A percentile compares a stretch with the other conserved stretches of the same genome.
Conservation (phyloP, 2,329 filamentous ascomycete genomes). For the Fusarium dimerum region DNA sequence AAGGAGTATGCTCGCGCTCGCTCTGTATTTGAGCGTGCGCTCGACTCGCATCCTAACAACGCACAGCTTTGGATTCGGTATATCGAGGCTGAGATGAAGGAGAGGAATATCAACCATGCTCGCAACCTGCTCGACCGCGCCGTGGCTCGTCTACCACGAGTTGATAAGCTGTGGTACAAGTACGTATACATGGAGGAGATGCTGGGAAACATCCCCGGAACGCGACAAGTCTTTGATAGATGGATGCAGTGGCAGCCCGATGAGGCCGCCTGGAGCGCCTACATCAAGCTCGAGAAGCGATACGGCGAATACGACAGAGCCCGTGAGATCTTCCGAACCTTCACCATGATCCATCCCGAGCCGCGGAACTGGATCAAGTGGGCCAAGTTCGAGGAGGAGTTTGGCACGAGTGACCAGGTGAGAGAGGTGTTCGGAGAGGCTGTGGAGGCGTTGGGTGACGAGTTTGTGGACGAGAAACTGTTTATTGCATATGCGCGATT, state of each 20-base stretch:
- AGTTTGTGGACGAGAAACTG: conserved; percentile 93
- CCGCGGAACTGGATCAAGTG: conserved; percentile 98
- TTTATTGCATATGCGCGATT: conserved; percentile 96
- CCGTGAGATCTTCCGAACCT: conserved; percentile 85
- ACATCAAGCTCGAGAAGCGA: conserved; percentile 95
- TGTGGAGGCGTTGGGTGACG: conserved; percentile 86
- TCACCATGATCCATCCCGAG: conserved; percentile 91
- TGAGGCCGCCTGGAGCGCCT: conserved; percentile 91
- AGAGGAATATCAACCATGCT: conserved; percentile 92
- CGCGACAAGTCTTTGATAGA: conserved; percentile 90
- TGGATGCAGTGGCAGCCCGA: conserved; percentile 99
- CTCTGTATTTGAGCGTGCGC: conserved; percentile 89
- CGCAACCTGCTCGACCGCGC: conserved; percentile 91
- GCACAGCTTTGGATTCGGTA: conserved; percentile 90
- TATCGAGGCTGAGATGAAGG: conserved; percentile 94
- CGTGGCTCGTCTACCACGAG: conserved; percentile 84
- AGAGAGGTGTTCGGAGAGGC: conserved; percentile 88
- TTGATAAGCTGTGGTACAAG: conserved; percentile 99
- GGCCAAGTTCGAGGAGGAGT: conserved; percentile 96
- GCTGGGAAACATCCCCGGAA: conserved; percentile 89
- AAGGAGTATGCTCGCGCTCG: conserved; percentile 93
- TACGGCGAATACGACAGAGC: conserved; percentile 91
- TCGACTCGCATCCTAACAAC: conserved; percentile 88
- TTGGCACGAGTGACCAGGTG: conserved; percentile 86
- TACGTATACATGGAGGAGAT: conserved; percentile 99